These are phyloP conservation scores for Exophiala aquamarina DNA, from an alignment of 2,329 filamentous ascomycete genomes.

Conservation along the genomic window DNA sequence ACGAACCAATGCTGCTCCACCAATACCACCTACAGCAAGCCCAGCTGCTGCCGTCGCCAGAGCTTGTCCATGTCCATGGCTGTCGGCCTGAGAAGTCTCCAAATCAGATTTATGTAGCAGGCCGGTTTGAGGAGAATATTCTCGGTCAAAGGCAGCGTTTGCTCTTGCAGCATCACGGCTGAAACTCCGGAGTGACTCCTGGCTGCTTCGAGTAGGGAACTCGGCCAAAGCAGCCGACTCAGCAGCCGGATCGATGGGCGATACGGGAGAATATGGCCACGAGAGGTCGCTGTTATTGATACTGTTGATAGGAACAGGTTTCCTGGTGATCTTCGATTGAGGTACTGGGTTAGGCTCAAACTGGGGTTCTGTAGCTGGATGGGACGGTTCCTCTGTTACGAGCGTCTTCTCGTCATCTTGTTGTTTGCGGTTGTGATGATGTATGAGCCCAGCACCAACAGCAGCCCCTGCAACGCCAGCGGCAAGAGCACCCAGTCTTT, in stretches of 20 bases:
- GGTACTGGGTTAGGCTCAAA: background rate
- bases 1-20: conserved; percentile 10
- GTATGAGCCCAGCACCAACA: conserved; percentile 15
- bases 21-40: conserved; percentile 11
- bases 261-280: conserved; percentile 22
- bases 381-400: background rate
- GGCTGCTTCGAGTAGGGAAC: conserved; percentile 5
- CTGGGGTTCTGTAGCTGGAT: background rate
- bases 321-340: conserved; percentile 12
- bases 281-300: conserved; percentile 18
- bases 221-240: background rate
- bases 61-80: conserved; percentile 1
- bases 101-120: background rate
- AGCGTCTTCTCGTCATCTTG: conserved; percentile 9
- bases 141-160: conserved; percentile 18
- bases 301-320: conserved; percentile 18
- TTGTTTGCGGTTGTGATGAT: conserved; percentile 13
- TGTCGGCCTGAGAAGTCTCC: background rate
- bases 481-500: conserved; percentile 10
- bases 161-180: conserved; percentile 17
- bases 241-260: conserved; percentile 14
- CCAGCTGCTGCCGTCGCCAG: conserved; percentile 6
- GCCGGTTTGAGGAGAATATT: conserved; percentile 5
- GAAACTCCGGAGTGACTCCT: conserved; percentile 9
- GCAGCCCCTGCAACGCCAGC: conserved; percentile 23